Evolutionary conservation across 106 monocot species (phyloP).

Genomic region (Hemerocallis citrina): DNA sequence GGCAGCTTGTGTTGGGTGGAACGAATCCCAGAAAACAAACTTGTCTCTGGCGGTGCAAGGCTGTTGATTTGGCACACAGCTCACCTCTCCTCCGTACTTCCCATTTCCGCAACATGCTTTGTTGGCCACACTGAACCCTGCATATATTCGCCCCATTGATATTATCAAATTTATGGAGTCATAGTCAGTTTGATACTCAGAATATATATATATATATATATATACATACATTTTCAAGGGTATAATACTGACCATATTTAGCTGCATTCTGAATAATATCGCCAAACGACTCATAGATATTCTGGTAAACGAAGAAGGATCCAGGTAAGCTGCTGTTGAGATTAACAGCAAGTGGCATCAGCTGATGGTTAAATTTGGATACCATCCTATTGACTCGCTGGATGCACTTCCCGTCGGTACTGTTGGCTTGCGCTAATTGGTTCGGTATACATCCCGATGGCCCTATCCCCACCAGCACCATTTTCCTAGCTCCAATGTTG

Average conservation of each 20-base stretch:
- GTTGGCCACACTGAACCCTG: conserved; percentile 31
- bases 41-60: conserved; percentile 31
- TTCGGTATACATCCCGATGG: too few relatives aligned
- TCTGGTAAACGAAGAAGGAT: conserved; percentile 34
- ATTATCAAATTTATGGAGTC: too few relatives aligned
- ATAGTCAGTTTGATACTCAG: too few relatives aligned
- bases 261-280: conserved; percentile 32
- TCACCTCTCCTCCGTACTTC: conserved; percentile 30
- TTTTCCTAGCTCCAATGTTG: conserved; percentile 45
- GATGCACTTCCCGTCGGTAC: conserved; percentile 18
- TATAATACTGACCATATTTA: conserved; percentile 20
- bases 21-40: conserved; percentile 58
- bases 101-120: conserved; percentile 52
- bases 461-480: conserved; percentile 38
- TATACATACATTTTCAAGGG: too few relatives aligned
- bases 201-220: too few relatives aligned
- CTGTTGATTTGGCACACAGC: conserved; percentile 33
- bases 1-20: conserved; percentile 52
- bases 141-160: too few relatives aligned
- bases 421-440: conserved; percentile 19
- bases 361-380: conserved; percentile 22
- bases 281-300: conserved; percentile 31
- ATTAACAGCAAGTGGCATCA: conserved; percentile 6
- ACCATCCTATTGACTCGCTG: conserved; percentile 22
- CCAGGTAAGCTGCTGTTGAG: conserved; percentile 32